phyloP scores from a whole-genome alignment of 352 stramenopile species.

The Phytophthora pistaciae region DNA sequence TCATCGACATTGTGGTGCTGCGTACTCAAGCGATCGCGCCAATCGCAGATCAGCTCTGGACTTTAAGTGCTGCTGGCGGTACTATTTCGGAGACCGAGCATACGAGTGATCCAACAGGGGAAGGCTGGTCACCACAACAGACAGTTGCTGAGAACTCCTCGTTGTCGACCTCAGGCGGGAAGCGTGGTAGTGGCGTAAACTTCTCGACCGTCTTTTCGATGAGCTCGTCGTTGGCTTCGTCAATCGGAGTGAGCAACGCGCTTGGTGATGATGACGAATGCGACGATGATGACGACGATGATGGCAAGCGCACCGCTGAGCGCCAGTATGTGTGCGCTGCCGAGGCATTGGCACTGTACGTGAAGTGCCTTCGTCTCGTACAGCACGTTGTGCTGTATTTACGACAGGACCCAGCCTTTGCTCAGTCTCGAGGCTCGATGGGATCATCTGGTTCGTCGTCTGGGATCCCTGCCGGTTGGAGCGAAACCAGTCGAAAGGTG shows the following conservation, averaged over 20 bases:
- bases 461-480: slow-evolving; percentile 31
- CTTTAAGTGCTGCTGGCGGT: slow-evolving; percentile 40
- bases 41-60: slow-evolving; percentile 74
- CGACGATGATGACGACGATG: slow-evolving; percentile 41
- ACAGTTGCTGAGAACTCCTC: slow-evolving; percentile 18
- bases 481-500: slow-evolving; percentile 61
- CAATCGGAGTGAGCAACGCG: slow-evolving; percentile 35
- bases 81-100: slow-evolving; percentile 1
- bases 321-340: slow-evolving; percentile 69
- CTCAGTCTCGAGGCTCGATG: slow-evolving; percentile 27
- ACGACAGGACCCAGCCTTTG: slow-evolving; percentile 55
- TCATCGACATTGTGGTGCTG: slow-evolving; percentile 71
- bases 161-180: slow-evolving; percentile 33
- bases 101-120: slow-evolving; percentile 5
- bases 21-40: slow-evolving; percentile 71
- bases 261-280: slow-evolving; percentile 38
- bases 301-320: slow-evolving; percentile 41
- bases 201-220: slow-evolving; percentile 70
- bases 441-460: slow-evolving; percentile 28
- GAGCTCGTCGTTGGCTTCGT: slow-evolving; percentile 61
- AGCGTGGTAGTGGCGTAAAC: slow-evolving; percentile 39
- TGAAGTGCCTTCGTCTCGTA: slow-evolving; percentile 76
- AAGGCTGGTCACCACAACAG: slow-evolving; percentile 27
- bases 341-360: slow-evolving; percentile 70
- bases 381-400: slow-evolving; percentile 71